Percentiles rank a stretch among this genome's conserved stretches.
phyloP scores from a whole-genome alignment of 202 grass and related monocot genomes.

The Carex arenaria region DNA sequence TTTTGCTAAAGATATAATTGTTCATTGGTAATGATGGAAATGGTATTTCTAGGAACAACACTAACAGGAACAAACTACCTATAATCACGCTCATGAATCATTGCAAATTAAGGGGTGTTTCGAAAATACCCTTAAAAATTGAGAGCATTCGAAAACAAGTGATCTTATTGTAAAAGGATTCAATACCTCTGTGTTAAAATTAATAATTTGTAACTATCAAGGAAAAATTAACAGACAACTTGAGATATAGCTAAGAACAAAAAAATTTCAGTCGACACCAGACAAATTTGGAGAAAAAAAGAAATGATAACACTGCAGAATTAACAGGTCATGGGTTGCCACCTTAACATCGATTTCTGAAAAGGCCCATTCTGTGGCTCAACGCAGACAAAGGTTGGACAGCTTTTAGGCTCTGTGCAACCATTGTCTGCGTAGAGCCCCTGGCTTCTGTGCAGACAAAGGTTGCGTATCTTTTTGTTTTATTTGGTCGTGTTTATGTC shows the following conservation, averaged over 20 bases:
- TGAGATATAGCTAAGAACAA: neutral
- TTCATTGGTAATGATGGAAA: neutral
- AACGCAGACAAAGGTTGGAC: no score
- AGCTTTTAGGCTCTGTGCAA: no score
- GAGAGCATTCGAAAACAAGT: neutral
- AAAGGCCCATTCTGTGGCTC: no score
- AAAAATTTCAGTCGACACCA: neutral
- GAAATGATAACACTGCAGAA: neutral
- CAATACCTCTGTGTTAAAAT: neutral
- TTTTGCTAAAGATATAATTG: neutral
- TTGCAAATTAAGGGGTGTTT: neutral
- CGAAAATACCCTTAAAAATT: neutral
- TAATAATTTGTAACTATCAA: neutral
- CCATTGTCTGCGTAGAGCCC: no score
- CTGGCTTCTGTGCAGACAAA: no score
- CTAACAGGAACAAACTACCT: neutral
- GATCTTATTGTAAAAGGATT: neutral
- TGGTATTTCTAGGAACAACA: neutral
- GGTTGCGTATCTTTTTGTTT: no score
- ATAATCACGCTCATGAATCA: neutral
- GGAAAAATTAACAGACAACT: neutral
- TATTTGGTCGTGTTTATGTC: no score
- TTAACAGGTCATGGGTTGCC: no score
- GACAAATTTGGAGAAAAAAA: neutral
- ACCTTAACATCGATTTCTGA: no score